Evolutionary conservation across 768 basidiomycete genomes (phyloP).

Genomic region (Auricularia heimuer): DNA sequence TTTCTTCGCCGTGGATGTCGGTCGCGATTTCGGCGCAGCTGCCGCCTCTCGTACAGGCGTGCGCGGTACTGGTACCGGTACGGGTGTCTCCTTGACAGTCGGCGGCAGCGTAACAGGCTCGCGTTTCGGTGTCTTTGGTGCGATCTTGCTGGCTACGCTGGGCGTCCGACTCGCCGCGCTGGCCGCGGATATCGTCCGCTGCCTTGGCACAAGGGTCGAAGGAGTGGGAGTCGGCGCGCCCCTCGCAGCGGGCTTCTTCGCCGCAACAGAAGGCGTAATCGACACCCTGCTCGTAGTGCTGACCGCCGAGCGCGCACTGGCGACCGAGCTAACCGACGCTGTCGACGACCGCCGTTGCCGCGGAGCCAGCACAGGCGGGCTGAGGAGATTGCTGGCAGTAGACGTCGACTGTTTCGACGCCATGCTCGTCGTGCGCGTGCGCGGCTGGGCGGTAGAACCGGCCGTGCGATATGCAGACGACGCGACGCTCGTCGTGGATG

Average conservation of each 20-base stretch:
- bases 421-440: constrained; percentile 21
- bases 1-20: not conserved
- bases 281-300: not conserved
- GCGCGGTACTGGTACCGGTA: not conserved
- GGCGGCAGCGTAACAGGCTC: constrained; percentile 5
- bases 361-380: constrained; percentile 10
- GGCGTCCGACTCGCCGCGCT: constrained; percentile 3
- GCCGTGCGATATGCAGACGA: constrained; percentile 39
- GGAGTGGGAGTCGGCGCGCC: constrained; percentile 8
- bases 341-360: constrained; percentile 11
- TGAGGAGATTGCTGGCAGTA: constrained; percentile 13
- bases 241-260: constrained; percentile 5
- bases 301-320: not conserved
- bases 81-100: not conserved
- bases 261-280: not conserved
- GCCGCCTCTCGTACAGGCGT: not conserved
- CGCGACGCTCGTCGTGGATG: constrained; percentile 22
- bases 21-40: not conserved
- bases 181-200: constrained; percentile 5
- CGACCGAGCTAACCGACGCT: constrained; percentile 14
- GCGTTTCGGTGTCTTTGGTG: not conserved
- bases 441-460: constrained; percentile 9
- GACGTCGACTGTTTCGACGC: constrained; percentile 21
- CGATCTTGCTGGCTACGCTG: not conserved
- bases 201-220: constrained; percentile 6